A percentile compares a stretch with the other conserved stretches of the same genome.
These are phyloP conservation scores for Tulasnella sp. DNA, from an alignment of 768 basidiomycete species.

Conservation along the genomic window DNA sequence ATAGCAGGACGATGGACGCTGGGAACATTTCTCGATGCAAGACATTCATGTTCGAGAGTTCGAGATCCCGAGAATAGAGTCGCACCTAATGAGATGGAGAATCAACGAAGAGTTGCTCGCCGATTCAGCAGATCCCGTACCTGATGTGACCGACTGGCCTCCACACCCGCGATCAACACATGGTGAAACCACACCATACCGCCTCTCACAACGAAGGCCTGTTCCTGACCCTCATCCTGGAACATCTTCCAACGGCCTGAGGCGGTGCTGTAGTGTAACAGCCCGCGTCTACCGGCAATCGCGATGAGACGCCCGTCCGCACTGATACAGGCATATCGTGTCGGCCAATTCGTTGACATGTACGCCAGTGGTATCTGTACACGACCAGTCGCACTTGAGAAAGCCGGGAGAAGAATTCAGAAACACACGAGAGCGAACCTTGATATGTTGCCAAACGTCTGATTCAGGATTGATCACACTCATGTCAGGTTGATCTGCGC, in stretches of 20 bases:
- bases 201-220: slow-evolving; percentile 76
- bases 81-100: slow-evolving; percentile 48
- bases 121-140: slow-evolving; percentile 29
- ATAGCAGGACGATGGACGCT: slow-evolving; percentile 73
- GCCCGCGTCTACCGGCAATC: slow-evolving; percentile 79
- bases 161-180: slow-evolving; percentile 83
- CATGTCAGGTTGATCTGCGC: slow-evolving; percentile 96
- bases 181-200: slow-evolving; percentile 96
- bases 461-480: slow-evolving; percentile 96
- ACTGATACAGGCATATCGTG: slow-evolving; percentile 83
- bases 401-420: too few species aligned
- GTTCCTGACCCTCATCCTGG: slow-evolving; percentile 67
- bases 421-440: slow-evolving; percentile 37
- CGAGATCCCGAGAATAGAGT: slow-evolving; percentile 85
- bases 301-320: slow-evolving; percentile 86
- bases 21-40: slow-evolving; percentile 68
- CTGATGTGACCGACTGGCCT: slow-evolving; percentile 68
- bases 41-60: slow-evolving; percentile 70
- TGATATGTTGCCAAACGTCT: slow-evolving; percentile 96
- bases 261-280: slow-evolving; percentile 87
- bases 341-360: slow-evolving; percentile 84
- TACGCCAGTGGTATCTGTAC: slow-evolving; percentile 78
- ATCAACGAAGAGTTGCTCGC: neutral
- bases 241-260: slow-evolving; percentile 96
- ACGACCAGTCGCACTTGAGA: too few species aligned